A percentile compares a stretch with the other conserved stretches of the same genome.
Evolutionary conservation across 2,329 filamentous ascomycete species (phyloP).

Genomic region (Neoscytalidium dimidiatum): DNA sequence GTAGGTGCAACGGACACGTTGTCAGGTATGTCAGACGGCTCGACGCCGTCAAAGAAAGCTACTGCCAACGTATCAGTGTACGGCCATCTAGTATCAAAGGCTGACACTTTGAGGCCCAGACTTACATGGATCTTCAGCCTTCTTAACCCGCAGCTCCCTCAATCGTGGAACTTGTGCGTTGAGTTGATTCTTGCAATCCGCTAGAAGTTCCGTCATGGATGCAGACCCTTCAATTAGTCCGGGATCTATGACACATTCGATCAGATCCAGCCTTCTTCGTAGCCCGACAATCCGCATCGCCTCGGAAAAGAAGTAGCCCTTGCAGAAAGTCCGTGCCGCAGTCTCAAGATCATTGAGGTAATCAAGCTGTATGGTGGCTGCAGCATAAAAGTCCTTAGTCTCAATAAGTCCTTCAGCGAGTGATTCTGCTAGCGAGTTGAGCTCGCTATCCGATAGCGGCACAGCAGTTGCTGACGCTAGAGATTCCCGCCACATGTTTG

Average conservation of each 20-base stretch:
- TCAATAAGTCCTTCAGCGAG: slow-evolving; percentile 81
- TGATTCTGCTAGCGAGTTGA: slow-evolving; percentile 68
- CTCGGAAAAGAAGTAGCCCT: slow-evolving; percentile 82
- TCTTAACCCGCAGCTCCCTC: slow-evolving; percentile 76
- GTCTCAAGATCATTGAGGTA: slow-evolving; percentile 72
- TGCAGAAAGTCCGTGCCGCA: slow-evolving; percentile 79
- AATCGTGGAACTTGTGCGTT: slow-evolving; percentile 84
- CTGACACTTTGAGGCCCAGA: slow-evolving; percentile 20
- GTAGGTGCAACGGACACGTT: slow-evolving; percentile 91
- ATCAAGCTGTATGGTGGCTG: slow-evolving; percentile 78
- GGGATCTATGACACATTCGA: slow-evolving; percentile 70
- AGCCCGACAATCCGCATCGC: slow-evolving; percentile 77
- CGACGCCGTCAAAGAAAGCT: slow-evolving; percentile 79
- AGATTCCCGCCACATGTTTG: slow-evolving; percentile 88
- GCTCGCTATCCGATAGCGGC: slow-evolving; percentile 60
- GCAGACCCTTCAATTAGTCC: slow-evolving; percentile 80
- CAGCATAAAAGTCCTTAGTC: slow-evolving; percentile 78
- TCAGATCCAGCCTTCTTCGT: slow-evolving; percentile 59
- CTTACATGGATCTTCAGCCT: slow-evolving; percentile 71
- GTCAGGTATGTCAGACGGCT: slow-evolving; percentile 72
- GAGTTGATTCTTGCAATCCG: slow-evolving; percentile 87
- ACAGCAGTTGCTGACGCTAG: slow-evolving; percentile 76
- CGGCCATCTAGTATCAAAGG: not conserved
- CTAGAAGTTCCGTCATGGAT: slow-evolving; percentile 83
- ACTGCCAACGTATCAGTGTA: slow-evolving; percentile 39